Conservation (phyloP, 2,329 filamentous ascomycete species). For the Penicillium aurantiogriseum region DNA sequence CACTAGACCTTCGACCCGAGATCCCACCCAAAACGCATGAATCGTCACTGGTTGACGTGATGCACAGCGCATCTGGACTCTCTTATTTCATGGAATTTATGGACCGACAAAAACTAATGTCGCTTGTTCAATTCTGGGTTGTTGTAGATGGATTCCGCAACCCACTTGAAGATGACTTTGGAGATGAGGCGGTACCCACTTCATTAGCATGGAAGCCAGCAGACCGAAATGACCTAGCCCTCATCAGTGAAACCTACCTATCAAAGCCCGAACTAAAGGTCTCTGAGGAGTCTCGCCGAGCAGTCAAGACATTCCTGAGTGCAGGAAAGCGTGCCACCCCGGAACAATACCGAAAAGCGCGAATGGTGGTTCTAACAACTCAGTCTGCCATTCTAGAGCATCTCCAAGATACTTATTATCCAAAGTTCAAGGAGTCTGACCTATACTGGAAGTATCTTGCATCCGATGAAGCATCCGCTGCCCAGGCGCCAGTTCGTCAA, state of each 20-base stretch:
- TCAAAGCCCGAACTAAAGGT: conserved; percentile 78
- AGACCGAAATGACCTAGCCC: conserved; percentile 81
- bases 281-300: conserved; percentile 63
- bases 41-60: conserved; percentile 75
- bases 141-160: conserved; percentile 96
- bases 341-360: conserved; percentile 77
- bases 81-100: conserved; percentile 99
- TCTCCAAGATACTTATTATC: conserved; percentile 77
- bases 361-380: conserved; percentile 74
- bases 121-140: conserved; percentile 94
- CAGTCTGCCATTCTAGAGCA: conserved; percentile 82
- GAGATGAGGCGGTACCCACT: conserved; percentile 64
- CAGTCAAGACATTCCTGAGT: conserved; percentile 74
- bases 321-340: conserved; percentile 74
- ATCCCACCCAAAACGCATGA: conserved; percentile 66
- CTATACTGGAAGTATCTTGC: conserved; percentile 95
- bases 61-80: conserved; percentile 83
- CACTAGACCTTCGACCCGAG: conserved; percentile 32
- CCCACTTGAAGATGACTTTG: conserved; percentile 81
- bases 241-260: conserved; percentile 89
- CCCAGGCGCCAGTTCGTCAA: conserved; percentile 21
- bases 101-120: conserved; percentile 85
- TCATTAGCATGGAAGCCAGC: conserved; percentile 74
- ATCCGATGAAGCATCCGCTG: conserved; percentile 64
- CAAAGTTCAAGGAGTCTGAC: conserved; percentile 86